Base-by-base conservation (phyloP, 345 rosid genomes). In the Lumnitzera littorea region DNA sequence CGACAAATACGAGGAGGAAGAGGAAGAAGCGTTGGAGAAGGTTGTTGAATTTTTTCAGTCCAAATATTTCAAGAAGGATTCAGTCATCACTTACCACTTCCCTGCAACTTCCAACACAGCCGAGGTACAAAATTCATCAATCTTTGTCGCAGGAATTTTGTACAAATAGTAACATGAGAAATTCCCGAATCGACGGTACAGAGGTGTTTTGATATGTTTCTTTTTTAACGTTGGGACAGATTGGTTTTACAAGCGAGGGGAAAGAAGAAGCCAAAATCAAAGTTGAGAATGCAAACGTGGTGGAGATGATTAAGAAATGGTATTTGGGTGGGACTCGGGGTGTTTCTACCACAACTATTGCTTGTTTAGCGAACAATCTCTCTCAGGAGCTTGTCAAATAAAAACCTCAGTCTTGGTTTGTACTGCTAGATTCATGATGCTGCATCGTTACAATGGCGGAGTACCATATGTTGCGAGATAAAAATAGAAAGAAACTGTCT, bases 1-100 rank as follows among this genome's bases (percentile, higher is more conserved):
- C 2, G 98, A 92, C 70, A 81, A 85, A 71, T 92, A 92, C 54
- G 96, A 92, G 62, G 98, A 92, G 50, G 96, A 89, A 61, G 98
- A 92, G 65, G 98, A 89, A 70, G 80, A 60, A 6, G 98, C 82
- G 23, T 69, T 92, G 7, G 96, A 92, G 81, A 84, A 82, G 72
- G 74, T 92, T 1, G 87, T 76, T 20, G 79, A 82, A 13, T 92
- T 92, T 66, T 92, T 92, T 61, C 98, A 87, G 70, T 87, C 96
- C 25, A 85, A 87, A 72, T 92, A 87, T 70, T 82, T 89, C 67
- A 92, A 85, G 82, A 72, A 80, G 61, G 48, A 81, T 50, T 83
- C 96, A 7, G 55, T 85, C 62, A 73, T 92, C 76, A 84, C 96
- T 47, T 89, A 59, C 64, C 83, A 84, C 64, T 92, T 92, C 70